These are phyloP conservation scores for Vanrija sp. DNA, from an alignment of 1,284 basidiomycete genomes.

Conservation along the genomic window DNA sequence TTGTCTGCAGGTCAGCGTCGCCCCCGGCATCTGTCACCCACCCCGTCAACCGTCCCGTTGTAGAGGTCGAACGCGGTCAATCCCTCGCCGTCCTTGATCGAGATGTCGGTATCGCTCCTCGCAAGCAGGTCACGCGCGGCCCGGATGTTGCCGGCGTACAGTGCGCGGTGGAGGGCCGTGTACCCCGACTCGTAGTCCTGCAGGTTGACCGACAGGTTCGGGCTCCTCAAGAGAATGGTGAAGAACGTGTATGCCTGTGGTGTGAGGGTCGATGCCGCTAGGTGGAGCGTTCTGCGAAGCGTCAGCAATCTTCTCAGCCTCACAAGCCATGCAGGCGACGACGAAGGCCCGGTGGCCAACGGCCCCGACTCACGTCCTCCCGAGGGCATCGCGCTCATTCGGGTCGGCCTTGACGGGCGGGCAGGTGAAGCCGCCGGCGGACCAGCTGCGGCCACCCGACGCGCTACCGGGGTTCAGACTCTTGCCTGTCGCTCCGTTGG, in stretches of 20 bases:
- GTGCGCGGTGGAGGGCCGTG: constrained; percentile 85
- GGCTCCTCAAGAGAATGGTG: constrained; percentile 71
- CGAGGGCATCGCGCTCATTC: constrained; percentile 44
- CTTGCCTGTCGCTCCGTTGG: constrained; percentile 38
- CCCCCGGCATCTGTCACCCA: constrained; percentile 17
- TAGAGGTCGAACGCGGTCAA: constrained; percentile 92
- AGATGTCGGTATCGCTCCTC: constrained; percentile 67
- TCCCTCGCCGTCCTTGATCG: constrained; percentile 81
- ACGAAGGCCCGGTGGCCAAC: constrained; percentile 52
- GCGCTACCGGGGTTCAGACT: constrained; percentile 26
- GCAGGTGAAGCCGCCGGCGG: constrained; percentile 53
- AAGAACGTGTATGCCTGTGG: constrained; percentile 72
- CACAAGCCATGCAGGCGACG: constrained; percentile 50
- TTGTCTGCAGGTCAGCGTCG: constrained; percentile 55
- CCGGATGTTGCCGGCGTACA: constrained; percentile 80
- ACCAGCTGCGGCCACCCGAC: constrained; percentile 63
- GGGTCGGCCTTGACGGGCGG: constrained; percentile 39
- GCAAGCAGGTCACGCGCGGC: constrained; percentile 74
- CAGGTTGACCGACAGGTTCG: constrained; percentile 72
- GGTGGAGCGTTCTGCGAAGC: constrained; percentile 72
- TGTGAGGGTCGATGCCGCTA: constrained; percentile 62
- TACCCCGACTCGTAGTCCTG: constrained; percentile 81
- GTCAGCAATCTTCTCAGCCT: constrained; percentile 63
- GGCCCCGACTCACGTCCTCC: constrained; percentile 35
- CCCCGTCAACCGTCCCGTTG: constrained; percentile 75